Evolutionary conservation across 179 eudicot genomes (phyloP), one percentile per base, ranked within the genome.

Genomic region (Sideroxylon spinosum): DNA sequence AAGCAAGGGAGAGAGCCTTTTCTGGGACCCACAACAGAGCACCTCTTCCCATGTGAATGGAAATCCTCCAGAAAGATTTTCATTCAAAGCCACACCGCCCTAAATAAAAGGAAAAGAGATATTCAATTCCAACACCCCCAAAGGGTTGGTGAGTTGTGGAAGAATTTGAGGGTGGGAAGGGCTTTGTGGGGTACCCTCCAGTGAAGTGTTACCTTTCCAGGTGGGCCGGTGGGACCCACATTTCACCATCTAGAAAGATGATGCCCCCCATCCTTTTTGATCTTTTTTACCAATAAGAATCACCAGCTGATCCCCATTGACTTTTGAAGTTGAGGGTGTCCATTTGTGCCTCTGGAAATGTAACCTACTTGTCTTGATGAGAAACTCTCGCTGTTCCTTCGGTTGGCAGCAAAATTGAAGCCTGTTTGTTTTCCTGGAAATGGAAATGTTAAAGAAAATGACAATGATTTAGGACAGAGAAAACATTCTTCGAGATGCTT

Each of bases 41-140:
- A 63, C 44, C 79, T 80, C 78, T 84, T 75, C 73, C 80, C 89
- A 84, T 80, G 84, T 82, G 84, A 75, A 81, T 23, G 82, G 65
- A 76, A 67, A 56, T 13, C 68, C 81, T 9, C 12, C 57, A 63
- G 22, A 72, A 67, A 82, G 76, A 62, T 62, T 80, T 81, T 71
- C 25, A 67, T 72, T 50, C 76, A 73, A 78, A 78, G 81, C 75
- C 57, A 61, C 82, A 75, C 86, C 84, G 77, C 81, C 85, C 83
- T 65, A 60, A 72, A 68, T 26, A 49, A 59, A 79, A 49, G 70
- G 52, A 67, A 73, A 71, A 74, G 5, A 20, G 49, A 80, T 12
- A n/a, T 77, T 64, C 25, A 56, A 70, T 64, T 80, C 44, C 65
- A 68, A 68, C 60, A 73, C 64, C 77, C 63, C 57, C 72, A 23